These are phyloP conservation scores for Lophium mytilinum DNA, from an alignment of 495 filamentous ascomycete species.

Conservation along the genomic window DNA sequence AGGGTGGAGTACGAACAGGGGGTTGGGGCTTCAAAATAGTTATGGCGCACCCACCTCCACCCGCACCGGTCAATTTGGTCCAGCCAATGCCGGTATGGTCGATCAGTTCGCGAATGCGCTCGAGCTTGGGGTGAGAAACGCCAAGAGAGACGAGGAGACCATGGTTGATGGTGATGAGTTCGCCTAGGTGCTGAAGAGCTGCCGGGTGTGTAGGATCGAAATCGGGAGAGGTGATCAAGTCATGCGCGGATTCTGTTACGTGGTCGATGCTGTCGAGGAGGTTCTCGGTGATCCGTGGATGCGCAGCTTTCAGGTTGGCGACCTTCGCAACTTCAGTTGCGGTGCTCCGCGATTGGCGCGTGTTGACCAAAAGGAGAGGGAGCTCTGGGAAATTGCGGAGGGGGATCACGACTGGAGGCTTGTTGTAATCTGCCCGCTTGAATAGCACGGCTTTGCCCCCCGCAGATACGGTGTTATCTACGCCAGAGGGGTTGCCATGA, in stretches of 20 bases:
- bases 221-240: constrained; percentile 55
- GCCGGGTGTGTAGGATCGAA: constrained; percentile 53
- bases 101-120: constrained; percentile 85
- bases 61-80: constrained; percentile 94
- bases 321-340: constrained; percentile 81
- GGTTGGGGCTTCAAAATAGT: constrained; percentile 66
- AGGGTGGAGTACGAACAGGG: not conserved
- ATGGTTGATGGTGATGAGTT: constrained; percentile 87
- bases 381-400: constrained; percentile 82
- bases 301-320: constrained; percentile 53
- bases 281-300: constrained; percentile 62
- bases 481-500: constrained; percentile 89
- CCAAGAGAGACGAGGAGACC: constrained; percentile 80
- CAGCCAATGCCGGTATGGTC: constrained; percentile 86
- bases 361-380: constrained; percentile 83
- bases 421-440: constrained; percentile 66
- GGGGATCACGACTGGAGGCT: constrained; percentile 67
- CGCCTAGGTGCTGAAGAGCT: constrained; percentile 62
- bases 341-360: constrained; percentile 73
- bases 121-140: constrained; percentile 86
- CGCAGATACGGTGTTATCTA: constrained; percentile 95
- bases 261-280: constrained; percentile 79
- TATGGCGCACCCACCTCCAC: constrained; percentile 91
- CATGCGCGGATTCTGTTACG: constrained; percentile 64
- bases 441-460: constrained; percentile 91